phyloP scores from a whole-genome alignment of 371 early-diverging fungal genomes.

The Zopfochytrium polystomum region DNA sequence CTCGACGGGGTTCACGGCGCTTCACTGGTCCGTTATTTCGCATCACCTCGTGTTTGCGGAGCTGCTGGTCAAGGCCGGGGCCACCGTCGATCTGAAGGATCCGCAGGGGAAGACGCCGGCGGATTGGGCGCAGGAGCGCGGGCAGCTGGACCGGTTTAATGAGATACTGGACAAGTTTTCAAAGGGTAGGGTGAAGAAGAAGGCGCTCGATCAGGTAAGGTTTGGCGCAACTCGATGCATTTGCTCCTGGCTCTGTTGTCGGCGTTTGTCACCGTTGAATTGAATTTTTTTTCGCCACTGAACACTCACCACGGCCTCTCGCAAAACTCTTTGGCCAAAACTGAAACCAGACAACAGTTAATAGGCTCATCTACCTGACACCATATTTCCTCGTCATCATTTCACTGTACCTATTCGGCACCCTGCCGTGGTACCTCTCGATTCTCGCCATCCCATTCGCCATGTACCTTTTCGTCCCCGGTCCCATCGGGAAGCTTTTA shows the following conservation, averaged over 20 bases:
- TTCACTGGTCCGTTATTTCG: constrained; percentile 75
- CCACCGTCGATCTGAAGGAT: constrained; percentile 35
- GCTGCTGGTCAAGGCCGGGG: constrained; percentile 39
- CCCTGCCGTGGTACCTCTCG: constrained; percentile 76
- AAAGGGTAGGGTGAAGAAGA: constrained; percentile 8
- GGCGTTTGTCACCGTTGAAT: not conserved
- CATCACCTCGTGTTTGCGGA: constrained; percentile 42
- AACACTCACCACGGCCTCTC: too few species aligned
- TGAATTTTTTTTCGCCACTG: not conserved
- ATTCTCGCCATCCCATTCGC: constrained; percentile 56
- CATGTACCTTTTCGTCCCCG: not conserved
- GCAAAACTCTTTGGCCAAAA: too few species aligned
- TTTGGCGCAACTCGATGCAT: too few species aligned
- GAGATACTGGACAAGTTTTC: constrained; percentile 14
- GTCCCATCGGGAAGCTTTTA: not conserved
- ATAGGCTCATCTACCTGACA: constrained; percentile 64
- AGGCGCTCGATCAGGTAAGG: constrained; percentile 25
- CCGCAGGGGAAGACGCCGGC: constrained; percentile 45
- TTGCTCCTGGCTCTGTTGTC: too few species aligned
- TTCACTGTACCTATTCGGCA: constrained; percentile 54
- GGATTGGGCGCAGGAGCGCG: constrained; percentile 49
- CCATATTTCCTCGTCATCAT: constrained; percentile 67
- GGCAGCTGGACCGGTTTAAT: constrained; percentile 11
- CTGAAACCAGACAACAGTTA: constrained; percentile 47
- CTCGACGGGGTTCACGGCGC: constrained; percentile 69